Percentiles rank a stretch among this genome's conserved stretches.
These are phyloP conservation scores for Paecilomyces sp. DNA, from an alignment of 2,329 filamentous ascomycete species.

Conservation along the genomic window DNA sequence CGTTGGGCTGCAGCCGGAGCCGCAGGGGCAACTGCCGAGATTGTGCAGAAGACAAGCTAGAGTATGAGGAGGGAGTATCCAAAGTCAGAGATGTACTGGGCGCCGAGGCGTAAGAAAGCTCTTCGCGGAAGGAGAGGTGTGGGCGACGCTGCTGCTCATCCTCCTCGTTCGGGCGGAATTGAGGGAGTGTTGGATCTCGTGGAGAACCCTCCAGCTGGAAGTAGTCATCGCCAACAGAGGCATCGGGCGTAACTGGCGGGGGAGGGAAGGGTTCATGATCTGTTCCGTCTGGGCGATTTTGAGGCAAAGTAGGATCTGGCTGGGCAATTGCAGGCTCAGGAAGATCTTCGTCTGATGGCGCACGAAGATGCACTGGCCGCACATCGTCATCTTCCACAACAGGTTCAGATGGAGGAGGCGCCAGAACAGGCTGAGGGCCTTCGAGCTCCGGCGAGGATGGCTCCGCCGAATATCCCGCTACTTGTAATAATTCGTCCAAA, in stretches of 20 bases:
- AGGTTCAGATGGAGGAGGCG: constrained; percentile 15
- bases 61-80: constrained; percentile 21
- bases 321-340: background rate
- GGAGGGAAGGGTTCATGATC: constrained; percentile 4
- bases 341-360: background rate
- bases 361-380: constrained; percentile 14
- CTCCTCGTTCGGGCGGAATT: constrained; percentile 37
- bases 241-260: constrained; percentile 5
- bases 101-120: background rate
- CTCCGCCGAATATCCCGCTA: constrained; percentile 31
- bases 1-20: constrained; percentile 32
- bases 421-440: constrained; percentile 14
- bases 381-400: constrained; percentile 16
- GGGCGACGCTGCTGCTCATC: constrained; percentile 11
- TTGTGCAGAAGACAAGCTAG: constrained; percentile 10
- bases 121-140: constrained; percentile 9
- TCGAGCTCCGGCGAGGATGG: constrained; percentile 15
- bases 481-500: constrained; percentile 36
- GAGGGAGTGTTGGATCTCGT: constrained; percentile 40
- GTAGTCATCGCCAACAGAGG: background rate
- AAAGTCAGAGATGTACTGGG: constrained; percentile 19
- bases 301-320: constrained; percentile 7
- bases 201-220: constrained; percentile 3
- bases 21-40: constrained; percentile 19
- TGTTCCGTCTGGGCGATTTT: constrained; percentile 11